Percentiles rank a stretch among this genome's conserved stretches.
These are phyloP conservation scores for Flueggea neowawraea DNA, from an alignment of 441 rosid genomes.

Conservation along the genomic window DNA sequence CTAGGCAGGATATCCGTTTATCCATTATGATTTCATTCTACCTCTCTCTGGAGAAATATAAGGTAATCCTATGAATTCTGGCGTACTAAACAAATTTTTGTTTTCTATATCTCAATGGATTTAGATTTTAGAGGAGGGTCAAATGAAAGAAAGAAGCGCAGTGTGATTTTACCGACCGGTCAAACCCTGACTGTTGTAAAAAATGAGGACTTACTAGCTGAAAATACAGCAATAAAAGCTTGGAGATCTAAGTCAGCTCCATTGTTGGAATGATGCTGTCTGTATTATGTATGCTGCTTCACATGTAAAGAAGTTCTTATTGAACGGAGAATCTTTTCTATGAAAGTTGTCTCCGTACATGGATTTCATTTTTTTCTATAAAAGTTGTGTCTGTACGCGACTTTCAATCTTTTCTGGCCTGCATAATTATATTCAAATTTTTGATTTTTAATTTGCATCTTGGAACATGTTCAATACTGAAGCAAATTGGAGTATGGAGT, in stretches of 20 bases:
- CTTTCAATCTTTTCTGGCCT: background rate
- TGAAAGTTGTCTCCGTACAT: too few species aligned
- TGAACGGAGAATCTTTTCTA: too few species aligned
- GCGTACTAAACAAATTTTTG: background rate
- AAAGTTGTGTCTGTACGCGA: background rate
- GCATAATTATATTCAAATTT: background rate
- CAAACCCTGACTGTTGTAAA: background rate
- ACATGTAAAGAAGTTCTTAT: too few species aligned
- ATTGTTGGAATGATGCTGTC: too few species aligned
- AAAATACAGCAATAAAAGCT: too few species aligned
- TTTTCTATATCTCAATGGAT: background rate
- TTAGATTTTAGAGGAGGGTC: background rate
- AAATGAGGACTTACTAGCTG: background rate
- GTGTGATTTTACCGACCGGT: background rate
- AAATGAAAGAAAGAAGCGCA: background rate
- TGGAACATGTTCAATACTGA: too few species aligned
- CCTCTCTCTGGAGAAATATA: conserved; percentile 47
- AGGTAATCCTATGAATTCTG: conserved; percentile 40
- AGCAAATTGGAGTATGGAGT: background rate
- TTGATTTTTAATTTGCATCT: background rate
- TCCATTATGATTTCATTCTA: conserved; percentile 78
- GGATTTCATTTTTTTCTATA: too few species aligned
- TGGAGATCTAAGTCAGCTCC: too few species aligned
- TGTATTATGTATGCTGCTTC: too few species aligned
- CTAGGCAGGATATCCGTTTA: conserved; percentile 79